Evolutionary conservation across 1,139 yeast species (phyloP), one percentile per base, ranked within the genome.

Genomic region (Hansenula lynferdii): DNA sequence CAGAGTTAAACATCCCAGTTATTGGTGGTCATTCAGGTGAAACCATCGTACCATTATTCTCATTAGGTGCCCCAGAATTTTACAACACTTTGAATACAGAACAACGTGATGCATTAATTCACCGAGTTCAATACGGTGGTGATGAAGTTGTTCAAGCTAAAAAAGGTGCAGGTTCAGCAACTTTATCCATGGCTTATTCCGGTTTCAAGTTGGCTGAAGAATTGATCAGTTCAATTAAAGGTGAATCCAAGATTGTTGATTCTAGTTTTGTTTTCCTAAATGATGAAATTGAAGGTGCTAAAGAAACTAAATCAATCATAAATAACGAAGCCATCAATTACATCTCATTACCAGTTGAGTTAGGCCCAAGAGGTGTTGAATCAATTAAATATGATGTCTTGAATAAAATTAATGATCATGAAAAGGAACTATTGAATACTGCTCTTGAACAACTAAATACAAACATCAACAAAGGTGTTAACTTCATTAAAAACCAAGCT

Each of bases 21-120:
- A 83, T 90, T 51, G 97, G 97, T 49, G 97, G 97, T 48, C 97
- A 90, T 78, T 85, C 96, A 42, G 97, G 97, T 60, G 87, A 84
- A 55, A 86, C 97, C 51, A 87, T 87, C 64, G 94, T 87, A 41
- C 96, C 97, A 52, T 69, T 90, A 53, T 77, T 85, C 59, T 84
- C 95, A 27, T 72, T 68, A 44, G 65, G 75, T 35, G 58, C 68
- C 38, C 78, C 85, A 55, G 67, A 77, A 44, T 67, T 65, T 46
- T 79, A 76, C 65, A 65, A 67, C 49, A 49, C 60, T 48, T 65
- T 77, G 54, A 66, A 65, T 42, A 60, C 65, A 37, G 83, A 77
- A 49, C 69, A 73, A 55, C 72, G 81, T 57, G 85, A 80, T 59
- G 74, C 78, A 42, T 74, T 89, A 55, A 75, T 86, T 58, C 77